These are phyloP conservation scores for Aspergillus diversus DNA, from an alignment of 495 filamentous ascomycete species.

Conservation along the genomic window DNA sequence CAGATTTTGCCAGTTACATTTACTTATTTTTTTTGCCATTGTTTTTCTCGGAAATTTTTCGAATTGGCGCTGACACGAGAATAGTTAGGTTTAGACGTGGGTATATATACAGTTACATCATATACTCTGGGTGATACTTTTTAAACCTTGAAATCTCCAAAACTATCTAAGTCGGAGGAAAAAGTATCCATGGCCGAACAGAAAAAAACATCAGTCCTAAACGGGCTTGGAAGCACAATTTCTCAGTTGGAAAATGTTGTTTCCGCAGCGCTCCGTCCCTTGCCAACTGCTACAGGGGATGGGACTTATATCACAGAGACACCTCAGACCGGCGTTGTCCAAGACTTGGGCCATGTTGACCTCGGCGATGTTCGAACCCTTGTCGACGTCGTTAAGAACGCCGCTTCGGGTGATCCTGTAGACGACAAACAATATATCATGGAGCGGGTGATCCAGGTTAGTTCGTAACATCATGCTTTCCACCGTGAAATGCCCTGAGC, in stretches of 20 bases:
- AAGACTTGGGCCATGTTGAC: conserved; percentile 45
- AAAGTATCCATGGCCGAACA: conserved; percentile 31
- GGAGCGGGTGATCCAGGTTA: conserved; percentile 56
- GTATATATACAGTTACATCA: neutral
- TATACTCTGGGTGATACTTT: neutral
- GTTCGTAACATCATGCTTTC: conserved; percentile 7
- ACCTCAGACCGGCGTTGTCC: conserved; percentile 36
- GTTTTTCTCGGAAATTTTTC: neutral
- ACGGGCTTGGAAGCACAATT: conserved; percentile 42
- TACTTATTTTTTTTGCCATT: neutral
- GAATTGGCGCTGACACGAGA: neutral
- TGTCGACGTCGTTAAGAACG: conserved; percentile 58
- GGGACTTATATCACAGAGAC: conserved; percentile 53
- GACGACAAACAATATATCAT: conserved; percentile 76
- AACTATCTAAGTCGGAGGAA: neutral
- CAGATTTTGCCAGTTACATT: neutral
- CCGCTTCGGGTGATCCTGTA: conserved; percentile 79
- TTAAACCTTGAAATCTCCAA: neutral
- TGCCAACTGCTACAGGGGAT: conserved; percentile 66
- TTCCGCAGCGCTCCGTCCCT: conserved; percentile 59
- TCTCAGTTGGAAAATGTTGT: conserved; percentile 58
- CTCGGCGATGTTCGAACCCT: conserved; percentile 48
- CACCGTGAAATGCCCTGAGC: neutral
- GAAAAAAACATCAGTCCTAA: conserved; percentile 21
- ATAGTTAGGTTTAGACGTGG: neutral